Base-by-base conservation (phyloP, 2,329 filamentous ascomycete species). In the Monilinia polystroma region DNA sequence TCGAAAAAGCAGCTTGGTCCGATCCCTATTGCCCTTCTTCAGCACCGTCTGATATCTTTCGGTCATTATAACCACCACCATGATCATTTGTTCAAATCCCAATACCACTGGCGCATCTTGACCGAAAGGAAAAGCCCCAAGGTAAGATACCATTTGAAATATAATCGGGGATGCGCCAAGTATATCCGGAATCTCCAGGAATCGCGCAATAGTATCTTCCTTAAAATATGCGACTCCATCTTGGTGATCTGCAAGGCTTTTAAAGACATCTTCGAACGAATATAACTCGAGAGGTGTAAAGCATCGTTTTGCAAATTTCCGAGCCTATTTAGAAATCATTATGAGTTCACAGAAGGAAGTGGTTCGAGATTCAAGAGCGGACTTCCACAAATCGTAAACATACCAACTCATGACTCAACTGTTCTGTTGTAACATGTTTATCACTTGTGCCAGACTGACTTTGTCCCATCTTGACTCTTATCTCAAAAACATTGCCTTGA, bases 41-140 rank as follows among this genome's bases (percentile, higher is more conserved):
- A 92, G 76, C 10, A 91, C 87, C 38, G 83, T 83, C 58, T 82
- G 82, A 75, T 90, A 90, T 67, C 90, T 82, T 72, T 90, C 87
- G 1, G 90, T 92, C 80, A 92, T 82, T 69, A 93, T 85, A 2
- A 88, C 87, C 58, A 92, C 82, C 1, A 90, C 88, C 79, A 91
- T 90, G 67, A 92, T 82, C 77, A 92, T 79, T 72, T 88, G 87
- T 68, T 90, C 86, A 54, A 90, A 83, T 11, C 89, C 87, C 59
- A 93, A 77, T 3, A 91, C 87, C 3, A 84, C 87, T 0, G 90
- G 90, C 0, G 89, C 89, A 73, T 91, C 86, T 63, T 85, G 83
- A 2, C 90, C 81, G 70, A 92, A 92, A 0, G 90, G 90, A 68
- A 93, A 92, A 0, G 90, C 87, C 43, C 87, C 90, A 0, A 92